Percentiles rank a stretch among this genome's conserved stretches.
phyloP scores from a whole-genome alignment of 2,329 filamentous ascomycete species.

The Cladophialophora carrionii region DNA sequence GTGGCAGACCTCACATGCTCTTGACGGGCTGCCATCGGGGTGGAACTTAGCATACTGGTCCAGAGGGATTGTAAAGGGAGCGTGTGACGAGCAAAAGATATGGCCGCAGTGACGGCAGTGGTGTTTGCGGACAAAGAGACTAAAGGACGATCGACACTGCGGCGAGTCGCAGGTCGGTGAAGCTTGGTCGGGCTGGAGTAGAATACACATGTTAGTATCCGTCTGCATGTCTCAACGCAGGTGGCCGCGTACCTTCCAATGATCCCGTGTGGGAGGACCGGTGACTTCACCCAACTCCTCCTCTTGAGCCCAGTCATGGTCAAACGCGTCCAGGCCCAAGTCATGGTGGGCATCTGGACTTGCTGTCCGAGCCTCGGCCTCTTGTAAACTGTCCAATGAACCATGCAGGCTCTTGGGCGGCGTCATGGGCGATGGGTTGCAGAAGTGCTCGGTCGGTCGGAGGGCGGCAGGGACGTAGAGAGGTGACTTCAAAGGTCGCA shows the following conservation, averaged over 20 bases:
- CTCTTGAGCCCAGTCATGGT: conserved; percentile 35
- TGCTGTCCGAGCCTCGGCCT: conserved; percentile 42
- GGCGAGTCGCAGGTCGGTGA: conserved; percentile 61
- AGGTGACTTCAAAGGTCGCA: conserved; percentile 63
- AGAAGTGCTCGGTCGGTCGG: conserved; percentile 61
- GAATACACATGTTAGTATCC: conserved; percentile 26
- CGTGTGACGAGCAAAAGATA: conserved; percentile 66
- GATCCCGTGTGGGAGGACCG: conserved; percentile 63
- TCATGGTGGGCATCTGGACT: conserved; percentile 24
- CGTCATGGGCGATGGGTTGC: conserved; percentile 50
- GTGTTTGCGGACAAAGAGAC: conserved; percentile 65
- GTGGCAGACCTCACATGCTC: conserved; percentile 65
- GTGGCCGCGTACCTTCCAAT: conserved; percentile 62
- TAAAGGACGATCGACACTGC: conserved; percentile 62
- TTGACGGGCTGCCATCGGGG: conserved; percentile 58
- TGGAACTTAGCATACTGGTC: conserved; percentile 68
- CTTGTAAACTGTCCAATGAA: conserved; percentile 55
- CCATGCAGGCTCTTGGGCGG: conserved; percentile 59
- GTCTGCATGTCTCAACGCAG: conserved; percentile 19
- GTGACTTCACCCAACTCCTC: conserved; percentile 60
- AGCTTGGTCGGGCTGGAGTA: conserved; percentile 59
- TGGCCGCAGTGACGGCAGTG: conserved; percentile 69
- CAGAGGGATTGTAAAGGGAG: conserved; percentile 60
- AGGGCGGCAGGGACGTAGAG: conserved; percentile 67
- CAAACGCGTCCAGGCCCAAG: conserved; percentile 27